phyloP scores from a whole-genome alignment of 495 filamentous ascomycete genomes.

The Parathielavia appendiculata region DNA sequence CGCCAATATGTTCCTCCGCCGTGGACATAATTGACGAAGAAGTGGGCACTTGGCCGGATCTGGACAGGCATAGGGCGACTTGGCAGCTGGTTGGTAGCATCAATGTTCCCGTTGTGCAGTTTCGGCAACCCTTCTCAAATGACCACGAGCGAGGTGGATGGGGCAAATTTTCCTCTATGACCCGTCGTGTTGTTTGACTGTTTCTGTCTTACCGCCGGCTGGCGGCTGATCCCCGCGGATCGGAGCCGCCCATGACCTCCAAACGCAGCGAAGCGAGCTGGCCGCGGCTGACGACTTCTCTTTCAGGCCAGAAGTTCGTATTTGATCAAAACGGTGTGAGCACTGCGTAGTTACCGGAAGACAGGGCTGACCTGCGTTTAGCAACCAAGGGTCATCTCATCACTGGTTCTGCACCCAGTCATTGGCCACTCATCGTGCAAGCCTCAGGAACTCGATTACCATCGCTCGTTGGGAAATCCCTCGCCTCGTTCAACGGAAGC shows the following conservation, averaged over 20 bases:
- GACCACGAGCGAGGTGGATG: background rate
- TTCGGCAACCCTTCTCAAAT: slow-evolving; percentile 3
- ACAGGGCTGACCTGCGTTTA: slow-evolving; percentile 2
- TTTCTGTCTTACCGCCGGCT: background rate
- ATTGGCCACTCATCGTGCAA: slow-evolving; percentile 6
- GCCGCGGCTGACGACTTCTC: slow-evolving; percentile 6
- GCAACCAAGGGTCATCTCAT: slow-evolving; percentile 4
- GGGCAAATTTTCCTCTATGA: background rate
- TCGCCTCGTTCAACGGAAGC: background rate
- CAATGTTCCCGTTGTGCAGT: slow-evolving; percentile 10
- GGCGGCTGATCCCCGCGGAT: slow-evolving; percentile 5
- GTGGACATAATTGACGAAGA: background rate
- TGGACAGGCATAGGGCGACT: background rate
- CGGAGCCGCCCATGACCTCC: background rate
- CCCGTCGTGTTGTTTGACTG: background rate
- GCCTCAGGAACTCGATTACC: background rate
- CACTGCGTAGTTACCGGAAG: background rate
- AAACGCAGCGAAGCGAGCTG: slow-evolving; percentile 11
- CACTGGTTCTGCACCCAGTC: background rate
- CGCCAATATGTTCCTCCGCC: background rate
- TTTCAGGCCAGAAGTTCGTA: background rate
- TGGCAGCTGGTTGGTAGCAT: slow-evolving; percentile 12
- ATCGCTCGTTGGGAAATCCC: background rate
- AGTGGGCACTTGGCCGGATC: slow-evolving; percentile 17
- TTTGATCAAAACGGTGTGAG: background rate